Base-by-base conservation (phyloP, 176 grass and related monocot genomes). In the Luzula sylvatica region DNA sequence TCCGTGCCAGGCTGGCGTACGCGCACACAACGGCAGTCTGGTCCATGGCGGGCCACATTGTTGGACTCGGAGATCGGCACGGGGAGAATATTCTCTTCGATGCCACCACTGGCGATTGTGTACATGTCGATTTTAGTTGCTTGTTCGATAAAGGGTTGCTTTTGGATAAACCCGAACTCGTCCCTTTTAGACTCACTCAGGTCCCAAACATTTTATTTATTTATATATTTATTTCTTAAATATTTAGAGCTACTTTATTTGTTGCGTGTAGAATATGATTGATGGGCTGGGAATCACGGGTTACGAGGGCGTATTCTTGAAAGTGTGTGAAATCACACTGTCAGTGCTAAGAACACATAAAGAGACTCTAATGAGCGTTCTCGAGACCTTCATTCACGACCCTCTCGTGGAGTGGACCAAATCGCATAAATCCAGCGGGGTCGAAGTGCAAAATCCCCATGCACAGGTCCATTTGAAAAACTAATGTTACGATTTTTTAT, bases 11-110 rank as follows among this genome's bases (percentile, higher is more conserved):
- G 52, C 51, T 89, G 56, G 84, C 92, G 27, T 96, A 89, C 50
- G 92, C 92, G 0, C 92, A 89, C 64, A 86, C 92, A 14, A 76
- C 81, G 0, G 92, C 92, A 15, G 92, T 89, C 11, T 96, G 92
- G 92, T 96, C 92, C 7, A 96, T 96, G 92, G 92, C 89, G 29
- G 92, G 90, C 32, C 92, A 96, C 65, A 96, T 96, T 46, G 92
- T 96, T 14, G 85, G 92, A 20, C 85, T 96, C 14, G 90, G 90
- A 26, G 90, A 96, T 35, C 75, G 84, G 26, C 90, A 96, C 52
- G 90, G 90, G 2, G 90, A 89, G 35, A 96, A 96, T 66, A 96
- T 96, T 71, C 66, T 89, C 26, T 82, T 96, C 4, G 90, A 96
- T 47, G 75, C 84, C 3, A 79, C 84, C 5, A 96, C 61, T 3